Evolutionary conservation across 192 early-diverging fungal genomes (phyloP), one percentile per base, ranked within the genome.

Genomic region (Entomortierella beljakovae): DNA sequence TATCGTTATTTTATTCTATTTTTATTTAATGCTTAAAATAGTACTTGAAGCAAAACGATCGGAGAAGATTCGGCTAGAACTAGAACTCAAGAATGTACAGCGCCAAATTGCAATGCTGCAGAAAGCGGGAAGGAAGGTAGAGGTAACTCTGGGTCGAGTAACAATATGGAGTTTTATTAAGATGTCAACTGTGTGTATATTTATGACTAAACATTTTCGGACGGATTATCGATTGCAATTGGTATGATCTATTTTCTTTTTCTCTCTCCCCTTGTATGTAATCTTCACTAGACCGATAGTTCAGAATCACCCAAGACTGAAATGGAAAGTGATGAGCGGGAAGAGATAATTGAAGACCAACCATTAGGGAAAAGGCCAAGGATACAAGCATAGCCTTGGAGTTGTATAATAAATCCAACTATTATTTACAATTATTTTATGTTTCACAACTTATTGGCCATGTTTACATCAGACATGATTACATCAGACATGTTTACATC

Each of bases 31-130:
- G 64, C 29, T 58, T 57, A 49, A 26, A 28, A 61, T 69, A 81
- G 81, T 92, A 29, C 71, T 93, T 59, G 87, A 93, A 42, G 73
- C 79, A 46, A 92, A 92, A 75, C 71, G 82, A 22, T 81, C 82
- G 71, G 91, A 92, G 70, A 79, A 92, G 23, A 83, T 82, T 38
- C 81, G 69, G 6, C 68, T 92, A n/a, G 81, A 81, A 61, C 46
- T 80, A 23, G 89, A 93, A 72, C 68, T 94, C 22, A 81, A 87
- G 60, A 76, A 83, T 25, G 88, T 94, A 29, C 82, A 87, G 29
- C 82, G 79, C 1, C 79, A 87, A 70, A 90, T 93, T 37, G 79
- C 82, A 13, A 81, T 83, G 37, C 54, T 88, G 37, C 71, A 68
- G 60, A 65, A 76, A 79, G 38, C 71, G 57, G 73, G 70, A 61